Percentiles rank a stretch among this genome's conserved stretches.
Evolutionary conservation across 2,329 filamentous ascomycete species (phyloP).

Genomic region (Fusarium sp.): DNA sequence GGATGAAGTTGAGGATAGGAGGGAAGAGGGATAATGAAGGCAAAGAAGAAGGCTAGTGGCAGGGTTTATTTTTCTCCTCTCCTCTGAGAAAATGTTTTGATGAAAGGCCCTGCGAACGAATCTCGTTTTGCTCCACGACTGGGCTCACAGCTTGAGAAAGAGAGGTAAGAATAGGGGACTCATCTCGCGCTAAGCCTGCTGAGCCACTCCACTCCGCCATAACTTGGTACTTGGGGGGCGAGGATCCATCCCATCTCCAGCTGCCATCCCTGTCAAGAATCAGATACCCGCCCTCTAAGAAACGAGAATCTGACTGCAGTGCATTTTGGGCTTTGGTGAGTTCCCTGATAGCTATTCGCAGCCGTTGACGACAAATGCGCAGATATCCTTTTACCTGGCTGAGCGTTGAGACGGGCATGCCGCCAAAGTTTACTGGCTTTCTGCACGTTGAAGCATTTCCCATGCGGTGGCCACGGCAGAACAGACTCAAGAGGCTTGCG

Average conservation of each 20-base stretch:
- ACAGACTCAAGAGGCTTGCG: slow-evolving; percentile 11
- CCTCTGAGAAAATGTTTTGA: slow-evolving; percentile 45
- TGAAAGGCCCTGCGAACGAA: slow-evolving; percentile 43
- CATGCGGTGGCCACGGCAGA: neutral
- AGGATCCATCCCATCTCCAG: slow-evolving; percentile 41
- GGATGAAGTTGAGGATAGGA: slow-evolving; percentile 39
- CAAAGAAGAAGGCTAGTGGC: slow-evolving; percentile 37
- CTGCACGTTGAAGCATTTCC: slow-evolving; percentile 13
- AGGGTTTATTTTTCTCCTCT: slow-evolving; percentile 39
- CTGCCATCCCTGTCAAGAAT: slow-evolving; percentile 34
- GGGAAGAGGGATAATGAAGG: slow-evolving; percentile 44
- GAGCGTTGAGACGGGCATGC: slow-evolving; percentile 26
- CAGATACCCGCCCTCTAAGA: slow-evolving; percentile 22
- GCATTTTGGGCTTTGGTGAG: neutral
- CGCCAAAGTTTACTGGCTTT: slow-evolving; percentile 28
- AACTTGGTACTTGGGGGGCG: slow-evolving; percentile 40
- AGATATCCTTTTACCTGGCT: slow-evolving; percentile 3
- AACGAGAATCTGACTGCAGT: slow-evolving; percentile 26
- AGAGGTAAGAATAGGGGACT: slow-evolving; percentile 48
- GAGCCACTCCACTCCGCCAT: slow-evolving; percentile 48
- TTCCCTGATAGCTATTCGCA: slow-evolving; percentile 7
- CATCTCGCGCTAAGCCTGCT: slow-evolving; percentile 47
- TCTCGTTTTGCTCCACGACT: slow-evolving; percentile 44
- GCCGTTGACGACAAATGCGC: neutral
- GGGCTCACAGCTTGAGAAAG: slow-evolving; percentile 38